Base-by-base conservation (phyloP, 495 filamentous ascomycete species). In the Collariella sp. region DNA sequence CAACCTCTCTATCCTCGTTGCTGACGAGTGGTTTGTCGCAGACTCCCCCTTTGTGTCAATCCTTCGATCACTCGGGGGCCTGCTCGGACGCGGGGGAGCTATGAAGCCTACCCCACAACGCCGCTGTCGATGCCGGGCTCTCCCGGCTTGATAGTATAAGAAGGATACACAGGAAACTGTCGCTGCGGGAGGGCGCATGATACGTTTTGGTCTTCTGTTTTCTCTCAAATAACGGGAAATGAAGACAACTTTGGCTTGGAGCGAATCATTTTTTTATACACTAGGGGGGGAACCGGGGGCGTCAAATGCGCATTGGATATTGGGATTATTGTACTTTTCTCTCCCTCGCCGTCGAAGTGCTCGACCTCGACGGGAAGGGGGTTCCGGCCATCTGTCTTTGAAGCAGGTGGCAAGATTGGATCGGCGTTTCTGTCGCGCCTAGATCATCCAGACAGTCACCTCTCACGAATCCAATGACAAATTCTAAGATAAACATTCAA, bases 41-140 rank as follows among this genome's bases (percentile, higher is more conserved):
- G 88, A 91, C 90, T 72, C 89, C 89, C 72, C 81, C 89, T 63
- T 80, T 94, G 63, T 84, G 83, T 61, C 86, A 89, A 58, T 83
- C 85, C 16, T 88, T 86, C 70, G 87, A 91, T 58, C 83, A 84
- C 62, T 91, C 88, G 51, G 72, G 75, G 50, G 69, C 73, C 63
- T 72, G 83, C 70, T 76, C 84, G 62, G 72, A 86, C 70, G 64
- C 74, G 68, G 70, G n/a, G 79, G 43, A 66, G 64, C 55, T 74
- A 76, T 60, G 57, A 55, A 26, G 70, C 75, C 56, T 87, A 85
- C 66, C 85, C 84, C 24, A 76, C 76, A 19, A 88, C 84, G 50
- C 85, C 85, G 26, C 66, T 80, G 42, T 86, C 83, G 13, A 83
- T 84, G 76, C 83, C 83, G 15, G 72, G 76, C 41, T 86, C 84